phyloP scores from a whole-genome alignment of 2,329 filamentous ascomycete genomes.

The Fusarium pseudonygamai region DNA sequence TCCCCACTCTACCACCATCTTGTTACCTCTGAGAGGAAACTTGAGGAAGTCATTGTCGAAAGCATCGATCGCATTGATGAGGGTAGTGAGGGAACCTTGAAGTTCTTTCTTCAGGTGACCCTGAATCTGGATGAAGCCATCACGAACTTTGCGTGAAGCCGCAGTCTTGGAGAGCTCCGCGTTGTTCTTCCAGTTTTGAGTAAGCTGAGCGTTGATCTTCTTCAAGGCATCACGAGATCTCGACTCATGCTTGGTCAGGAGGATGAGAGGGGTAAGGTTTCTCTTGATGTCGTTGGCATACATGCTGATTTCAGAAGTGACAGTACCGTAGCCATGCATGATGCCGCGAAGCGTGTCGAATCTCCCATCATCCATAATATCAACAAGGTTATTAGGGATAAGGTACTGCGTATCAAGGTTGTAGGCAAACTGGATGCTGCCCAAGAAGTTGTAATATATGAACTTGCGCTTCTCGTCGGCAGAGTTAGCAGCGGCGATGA shows the following conservation, averaged over 20 bases:
- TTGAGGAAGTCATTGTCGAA: conserved; percentile 18
- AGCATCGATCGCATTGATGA: conserved; percentile 6
- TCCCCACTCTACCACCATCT: conserved; percentile 19
- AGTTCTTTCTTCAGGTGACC: conserved; percentile 4
- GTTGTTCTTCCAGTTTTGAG: conserved; percentile 26
- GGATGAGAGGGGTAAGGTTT: conserved; percentile 1
- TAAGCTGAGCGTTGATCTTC: conserved; percentile 16
- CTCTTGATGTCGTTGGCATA: conserved; percentile 18
- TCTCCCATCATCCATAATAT: not conserved
- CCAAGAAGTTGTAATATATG: conserved; percentile 9
- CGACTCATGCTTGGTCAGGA: conserved; percentile 13
- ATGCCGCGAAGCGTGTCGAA: conserved; percentile 6
- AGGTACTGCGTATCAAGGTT: not conserved
- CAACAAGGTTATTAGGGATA: not conserved
- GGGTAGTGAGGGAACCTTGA: not conserved
- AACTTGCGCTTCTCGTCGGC: conserved; percentile 11
- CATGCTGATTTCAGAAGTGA: conserved; percentile 9
- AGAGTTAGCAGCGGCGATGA: not conserved
- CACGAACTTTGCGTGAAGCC: conserved; percentile 18
- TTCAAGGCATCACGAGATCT: not conserved
- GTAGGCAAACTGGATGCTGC: conserved; percentile 7
- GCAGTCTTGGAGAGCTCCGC: conserved; percentile 25
- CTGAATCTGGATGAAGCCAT: conserved; percentile 21
- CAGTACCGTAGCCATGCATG: conserved; percentile 16
- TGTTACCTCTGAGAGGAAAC: conserved; percentile 18